Percentiles rank a stretch among this genome's conserved stretches.
These are phyloP conservation scores for Lachnellula subtilissima DNA, from an alignment of 2,329 filamentous ascomycete species.

Conservation along the genomic window DNA sequence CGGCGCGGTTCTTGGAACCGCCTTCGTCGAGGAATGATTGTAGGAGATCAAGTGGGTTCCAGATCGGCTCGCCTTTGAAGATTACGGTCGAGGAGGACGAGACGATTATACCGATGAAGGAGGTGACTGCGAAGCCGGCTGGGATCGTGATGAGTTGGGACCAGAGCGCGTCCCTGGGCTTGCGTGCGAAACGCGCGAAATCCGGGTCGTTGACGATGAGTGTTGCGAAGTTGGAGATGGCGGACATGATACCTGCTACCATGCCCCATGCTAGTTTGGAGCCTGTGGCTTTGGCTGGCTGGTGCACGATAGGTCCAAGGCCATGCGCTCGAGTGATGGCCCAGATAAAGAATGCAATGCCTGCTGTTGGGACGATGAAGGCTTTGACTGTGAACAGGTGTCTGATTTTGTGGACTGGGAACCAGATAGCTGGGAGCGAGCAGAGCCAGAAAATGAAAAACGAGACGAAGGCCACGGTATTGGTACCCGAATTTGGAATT, in stretches of 20 bases:
- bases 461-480: conserved; percentile 68
- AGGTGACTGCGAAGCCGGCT: conserved; percentile 68
- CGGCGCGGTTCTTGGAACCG: conserved; percentile 63
- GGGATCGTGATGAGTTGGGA: conserved; percentile 75
- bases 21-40: conserved; percentile 65
- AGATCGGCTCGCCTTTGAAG: conserved; percentile 59
- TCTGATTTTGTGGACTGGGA: conserved; percentile 81
- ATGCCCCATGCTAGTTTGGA: conserved; percentile 74
- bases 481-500: conserved; percentile 65
- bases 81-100: conserved; percentile 68
- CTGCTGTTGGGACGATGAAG: conserved; percentile 76
- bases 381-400: conserved; percentile 91
- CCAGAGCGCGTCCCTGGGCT: conserved; percentile 72
- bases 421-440: conserved; percentile 81
- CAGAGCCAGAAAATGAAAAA: conserved; percentile 85
- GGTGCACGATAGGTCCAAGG: conserved; percentile 74
- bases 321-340: conserved; percentile 75
- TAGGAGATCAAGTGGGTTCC: conserved; percentile 68
- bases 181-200: conserved; percentile 76
- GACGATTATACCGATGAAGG: conserved; percentile 77
- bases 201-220: conserved; percentile 78
- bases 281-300: conserved; percentile 58
- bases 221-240: conserved; percentile 86
- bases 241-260: conserved; percentile 79
- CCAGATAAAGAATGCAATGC: conserved; percentile 84